Evolutionary conservation across 305 asterid genomes (phyloP), one percentile per base, ranked within the genome.

Genomic region (Fraxinus velutina): DNA sequence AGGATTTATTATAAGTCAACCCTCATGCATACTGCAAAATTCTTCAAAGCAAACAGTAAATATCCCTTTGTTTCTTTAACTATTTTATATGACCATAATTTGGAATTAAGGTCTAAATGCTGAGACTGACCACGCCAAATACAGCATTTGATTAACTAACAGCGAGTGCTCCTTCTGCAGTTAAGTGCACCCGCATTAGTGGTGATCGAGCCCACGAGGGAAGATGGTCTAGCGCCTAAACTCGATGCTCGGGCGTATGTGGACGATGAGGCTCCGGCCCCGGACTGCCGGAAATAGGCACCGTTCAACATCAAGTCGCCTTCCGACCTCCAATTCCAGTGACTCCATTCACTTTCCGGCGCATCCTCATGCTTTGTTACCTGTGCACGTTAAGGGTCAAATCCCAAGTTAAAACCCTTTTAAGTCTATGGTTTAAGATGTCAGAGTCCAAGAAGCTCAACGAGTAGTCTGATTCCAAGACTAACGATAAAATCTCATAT

Each of bases 251-350:
- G 88, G 34, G 92, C 90, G 60, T 90, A 90, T 0, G 88, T 74
- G 1, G 85, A 77, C 21, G 88, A 79, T 21, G 88, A 70, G 6
- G 91, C 90, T 62, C 92, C 96, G 0, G 86, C 92, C 0, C 98
- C 98, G 0, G 97, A 84, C 50, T 87, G 91, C 76, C 87, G 83
- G 81, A 91, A 91, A 85, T 79, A 91, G 0, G 93, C 95, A 0
- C 94, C 95, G 85, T 89, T 91, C 32, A 91, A 82, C 94, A 91
- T 91, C 82, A 91, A 79, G 74, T 91, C 94, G 0, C 94, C 94
- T 34, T 89, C 92, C n/a, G 94, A 87, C 22, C 90, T 75, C 94
- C 94, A 91, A 73, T 91, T 91, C 93, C 94, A 91, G 36, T 47
- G 37, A 5, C 70, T 87, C 94, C 94, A 91, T 78, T 91, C 86